phyloP scores from a whole-genome alignment of 1,284 basidiomycete genomes.

The Ganoderma multipileum region DNA sequence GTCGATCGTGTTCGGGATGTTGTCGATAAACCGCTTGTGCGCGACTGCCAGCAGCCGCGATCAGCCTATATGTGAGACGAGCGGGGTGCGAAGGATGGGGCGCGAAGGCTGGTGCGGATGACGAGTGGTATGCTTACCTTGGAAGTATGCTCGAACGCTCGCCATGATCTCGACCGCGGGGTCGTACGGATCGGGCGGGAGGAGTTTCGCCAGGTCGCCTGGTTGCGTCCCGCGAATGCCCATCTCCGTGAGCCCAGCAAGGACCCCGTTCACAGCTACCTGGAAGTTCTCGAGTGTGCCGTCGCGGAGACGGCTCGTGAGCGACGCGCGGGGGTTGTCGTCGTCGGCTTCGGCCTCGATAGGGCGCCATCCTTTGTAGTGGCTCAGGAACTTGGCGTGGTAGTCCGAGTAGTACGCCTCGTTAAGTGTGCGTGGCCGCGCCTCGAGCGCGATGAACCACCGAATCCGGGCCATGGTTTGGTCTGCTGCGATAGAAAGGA shows the following conservation, averaged over 20 bases:
- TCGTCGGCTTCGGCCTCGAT: slow-evolving; percentile 6
- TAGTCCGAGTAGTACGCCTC: slow-evolving; percentile 40
- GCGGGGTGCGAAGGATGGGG: neutral
- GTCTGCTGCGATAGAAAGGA: slow-evolving; percentile 51
- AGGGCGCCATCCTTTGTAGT: slow-evolving; percentile 35
- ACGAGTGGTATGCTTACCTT: slow-evolving; percentile 51
- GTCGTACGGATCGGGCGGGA: slow-evolving; percentile 60
- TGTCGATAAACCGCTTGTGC: slow-evolving; percentile 72
- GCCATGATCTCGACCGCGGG: slow-evolving; percentile 72
- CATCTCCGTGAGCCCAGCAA: slow-evolving; percentile 51
- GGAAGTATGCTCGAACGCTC: slow-evolving; percentile 75
- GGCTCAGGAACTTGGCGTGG: slow-evolving; percentile 39
- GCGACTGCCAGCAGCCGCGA: slow-evolving; percentile 52
- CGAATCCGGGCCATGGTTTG: slow-evolving; percentile 48
- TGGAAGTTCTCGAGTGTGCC: slow-evolving; percentile 39
- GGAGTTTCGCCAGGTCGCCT: slow-evolving; percentile 56
- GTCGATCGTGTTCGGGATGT: slow-evolving; percentile 69
- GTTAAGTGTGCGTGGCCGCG: slow-evolving; percentile 43
- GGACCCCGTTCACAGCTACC: slow-evolving; percentile 45
- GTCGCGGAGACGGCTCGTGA: slow-evolving; percentile 17
- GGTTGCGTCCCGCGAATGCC: slow-evolving; percentile 51
- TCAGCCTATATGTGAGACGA: no score
- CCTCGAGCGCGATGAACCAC: slow-evolving; percentile 40
- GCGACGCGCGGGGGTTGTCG: slow-evolving; percentile 14
- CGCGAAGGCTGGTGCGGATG: no score